Evolutionary conservation across 2,329 filamentous ascomycete species (phyloP), one percentile per base, ranked within the genome.

Genomic region (Kalmusia sp.): DNA sequence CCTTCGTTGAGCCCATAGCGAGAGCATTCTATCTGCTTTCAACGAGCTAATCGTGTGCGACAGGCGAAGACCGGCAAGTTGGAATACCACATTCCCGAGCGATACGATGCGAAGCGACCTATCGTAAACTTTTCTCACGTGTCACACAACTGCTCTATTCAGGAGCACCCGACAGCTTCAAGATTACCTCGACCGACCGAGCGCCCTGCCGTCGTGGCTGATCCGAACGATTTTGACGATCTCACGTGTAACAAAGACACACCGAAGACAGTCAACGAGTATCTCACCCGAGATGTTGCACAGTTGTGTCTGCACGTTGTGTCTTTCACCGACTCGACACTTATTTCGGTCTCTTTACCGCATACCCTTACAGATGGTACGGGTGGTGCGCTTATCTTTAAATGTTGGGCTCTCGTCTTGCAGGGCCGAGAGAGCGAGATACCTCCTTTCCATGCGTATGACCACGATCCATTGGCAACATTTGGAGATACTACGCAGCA

Each of bases 81-180:
- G 2, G 77, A 79, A 56, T 74, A 77, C 48, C 77, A 79, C 43
- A 66, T 80, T 34, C 77, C 78, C 0, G 58, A 55, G 9, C 24
- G 62, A 22, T 80, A 74, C 53, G 70, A 63, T 6, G 48, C 61
- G 4, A 58, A 70, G 1, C 67, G 76, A 3, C 81, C 79, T 0
- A 73, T 76, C 0, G 68, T 82, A 2, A 58, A 67, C 8, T 83
- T 72, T 58, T 74, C 74, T 0, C 77, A 79, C 37, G 65, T 63
- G 1, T 52, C 54, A 3, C 65, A 77, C 47, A 65, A 72, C 15
- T 63, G 72, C 14, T 48, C 52, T 6, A 74, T 83, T 15, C 51
- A 61, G 1, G 71, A 79, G 4, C 77, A 84, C 52, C 72, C 76
- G 0, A 52, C 79, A 1, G 78, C 72, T 3, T 65, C 59, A 2